Evolutionary conservation across 2,329 filamentous ascomycete species (phyloP).

Genomic region (Penicillium sp.): DNA sequence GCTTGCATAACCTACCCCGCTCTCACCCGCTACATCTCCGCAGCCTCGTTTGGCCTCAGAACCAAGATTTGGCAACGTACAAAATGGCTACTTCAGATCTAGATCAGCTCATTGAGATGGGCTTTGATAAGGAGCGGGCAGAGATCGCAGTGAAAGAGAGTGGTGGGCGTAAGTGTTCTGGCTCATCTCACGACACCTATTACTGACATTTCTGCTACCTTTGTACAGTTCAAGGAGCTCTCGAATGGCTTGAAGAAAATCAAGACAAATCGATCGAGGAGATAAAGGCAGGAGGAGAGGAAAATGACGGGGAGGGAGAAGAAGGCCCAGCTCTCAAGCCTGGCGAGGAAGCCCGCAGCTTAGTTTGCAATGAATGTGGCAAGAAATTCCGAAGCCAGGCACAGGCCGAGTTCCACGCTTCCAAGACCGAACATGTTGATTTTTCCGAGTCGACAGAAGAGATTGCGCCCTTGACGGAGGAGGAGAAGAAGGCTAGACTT

Average conservation of each 20-base stretch:
- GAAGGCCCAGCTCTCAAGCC: constrained; percentile 70
- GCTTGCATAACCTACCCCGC: constrained; percentile 5
- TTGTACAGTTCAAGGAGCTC: constrained; percentile 75
- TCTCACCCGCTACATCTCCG: background rate
- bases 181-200: background rate
- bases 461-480: constrained; percentile 85
- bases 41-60: background rate
- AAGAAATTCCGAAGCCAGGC: constrained; percentile 84
- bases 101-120: constrained; percentile 68
- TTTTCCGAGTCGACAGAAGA: constrained; percentile 95
- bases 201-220: constrained; percentile 18
- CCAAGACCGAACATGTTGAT: constrained; percentile 87
- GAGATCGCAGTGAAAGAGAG: constrained; percentile 83
- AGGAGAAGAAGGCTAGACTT: constrained; percentile 83
- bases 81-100: constrained; percentile 57
- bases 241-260: constrained; percentile 94
- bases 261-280: constrained; percentile 86
- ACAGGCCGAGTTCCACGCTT: constrained; percentile 87
- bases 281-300: constrained; percentile 64
- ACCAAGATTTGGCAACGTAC: background rate
- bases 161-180: constrained; percentile 69
- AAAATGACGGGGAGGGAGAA: constrained; percentile 57
- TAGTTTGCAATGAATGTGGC: constrained; percentile 93
- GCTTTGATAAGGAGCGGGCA: constrained; percentile 81
- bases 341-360: constrained; percentile 74